Conservation (phyloP, 164 flowering plant genomes). For the Vitis amurensis region DNA sequence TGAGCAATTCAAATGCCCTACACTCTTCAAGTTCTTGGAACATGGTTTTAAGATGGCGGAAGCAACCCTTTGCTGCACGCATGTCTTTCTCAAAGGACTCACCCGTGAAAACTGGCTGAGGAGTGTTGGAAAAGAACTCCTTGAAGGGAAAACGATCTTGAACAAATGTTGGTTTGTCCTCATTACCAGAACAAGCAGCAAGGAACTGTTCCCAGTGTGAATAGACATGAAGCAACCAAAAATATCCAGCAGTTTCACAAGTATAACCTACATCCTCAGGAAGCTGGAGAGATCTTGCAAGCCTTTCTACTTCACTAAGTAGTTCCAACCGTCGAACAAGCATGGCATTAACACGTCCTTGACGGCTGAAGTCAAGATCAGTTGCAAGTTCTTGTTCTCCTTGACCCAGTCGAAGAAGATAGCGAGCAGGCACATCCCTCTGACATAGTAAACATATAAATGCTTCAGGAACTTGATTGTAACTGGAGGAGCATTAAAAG, state of each 20-base stretch:
- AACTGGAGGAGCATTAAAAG: background rate
- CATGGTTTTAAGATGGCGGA: conserved; percentile 86
- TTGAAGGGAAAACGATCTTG: conserved; percentile 84
- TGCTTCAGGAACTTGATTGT: background rate
- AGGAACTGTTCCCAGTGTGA: conserved; percentile 98
- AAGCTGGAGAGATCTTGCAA: conserved; percentile 86
- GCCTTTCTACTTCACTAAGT: conserved; percentile 91
- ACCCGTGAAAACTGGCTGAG: conserved; percentile 78
- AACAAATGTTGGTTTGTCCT: conserved; percentile 73
- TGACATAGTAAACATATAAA: conserved; percentile 24
- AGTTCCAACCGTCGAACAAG: conserved; percentile 91
- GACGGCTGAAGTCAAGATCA: conserved; percentile 97
- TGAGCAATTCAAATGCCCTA: conserved; percentile 94
- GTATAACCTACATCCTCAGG: conserved; percentile 98
- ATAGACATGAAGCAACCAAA: conserved; percentile 96
- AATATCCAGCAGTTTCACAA: conserved; percentile 98
- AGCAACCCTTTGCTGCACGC: conserved; percentile 93
- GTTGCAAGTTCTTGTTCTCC: conserved; percentile 98
- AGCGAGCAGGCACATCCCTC: conserved; percentile 99
- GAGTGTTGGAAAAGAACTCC: conserved; percentile 79
- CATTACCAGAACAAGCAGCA: conserved; percentile 70
- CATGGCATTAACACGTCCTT: conserved; percentile 99
- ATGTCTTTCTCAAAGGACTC: conserved; percentile 88
- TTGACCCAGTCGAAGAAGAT: conserved; percentile 98
- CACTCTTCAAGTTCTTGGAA: conserved; percentile 98